Evolutionary conservation across 169 alveolate genomes (phyloP).

Genomic region (Eimeria brunetti): DNA sequence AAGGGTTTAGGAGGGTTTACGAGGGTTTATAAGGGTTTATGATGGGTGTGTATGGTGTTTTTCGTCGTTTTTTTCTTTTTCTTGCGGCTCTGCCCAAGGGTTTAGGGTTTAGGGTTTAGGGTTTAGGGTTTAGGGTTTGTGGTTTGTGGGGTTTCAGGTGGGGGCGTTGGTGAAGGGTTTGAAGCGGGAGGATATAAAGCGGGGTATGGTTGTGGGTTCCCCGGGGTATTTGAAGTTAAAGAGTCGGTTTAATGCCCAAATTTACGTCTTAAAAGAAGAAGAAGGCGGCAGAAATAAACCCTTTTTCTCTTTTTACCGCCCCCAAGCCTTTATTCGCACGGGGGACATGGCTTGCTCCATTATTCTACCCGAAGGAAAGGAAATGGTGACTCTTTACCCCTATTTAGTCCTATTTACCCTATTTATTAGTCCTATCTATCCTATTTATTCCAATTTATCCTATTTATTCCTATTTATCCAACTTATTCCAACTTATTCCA

Average conservation of each 20-base stretch:
- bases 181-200: slow-evolving; percentile 74
- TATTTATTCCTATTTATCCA: no score
- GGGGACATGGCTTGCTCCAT: slow-evolving; percentile 96
- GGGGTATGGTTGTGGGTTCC: slow-evolving; percentile 94
- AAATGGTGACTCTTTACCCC: no score
- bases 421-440: no score
- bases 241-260: slow-evolving; percentile 90
- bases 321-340: slow-evolving; percentile 97
- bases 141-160: slow-evolving; percentile 72
- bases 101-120: no score
- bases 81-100: no score
- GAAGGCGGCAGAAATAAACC: slow-evolving; percentile 98
- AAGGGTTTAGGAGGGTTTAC: no score
- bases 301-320: slow-evolving; percentile 96
- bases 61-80: no score
- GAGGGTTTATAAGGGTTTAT: no score
- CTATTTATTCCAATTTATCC: no score
- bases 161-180: slow-evolving; percentile 95
- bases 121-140: not conserved
- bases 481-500: no score
- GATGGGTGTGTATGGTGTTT: no score
- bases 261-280: slow-evolving; percentile 95
- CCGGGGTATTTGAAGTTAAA: slow-evolving; percentile 91
- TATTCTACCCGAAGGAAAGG: slow-evolving; percentile 90
- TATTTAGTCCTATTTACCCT: no score